A percentile compares a stretch with the other conserved stretches of the same genome.
Evolutionary conservation across 1,284 basidiomycete genomes (phyloP).

Genomic region (Cryptococcus deneoformans): DNA sequence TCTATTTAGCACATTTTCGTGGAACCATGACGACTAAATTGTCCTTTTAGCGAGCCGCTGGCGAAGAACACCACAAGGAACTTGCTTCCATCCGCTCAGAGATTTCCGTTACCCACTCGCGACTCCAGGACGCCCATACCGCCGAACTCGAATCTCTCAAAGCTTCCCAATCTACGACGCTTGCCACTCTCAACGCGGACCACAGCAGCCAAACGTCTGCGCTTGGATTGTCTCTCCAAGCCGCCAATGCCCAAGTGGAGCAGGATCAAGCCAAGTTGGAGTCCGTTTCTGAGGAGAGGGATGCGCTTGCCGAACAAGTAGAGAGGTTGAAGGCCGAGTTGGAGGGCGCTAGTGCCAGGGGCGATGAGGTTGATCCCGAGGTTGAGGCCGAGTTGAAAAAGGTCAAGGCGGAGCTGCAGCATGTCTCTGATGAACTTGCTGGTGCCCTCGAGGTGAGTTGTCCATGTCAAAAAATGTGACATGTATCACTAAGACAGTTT

Average conservation of each 20-base stretch:
- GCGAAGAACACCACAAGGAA: conserved; percentile 17
- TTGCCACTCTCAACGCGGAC: conserved; percentile 13
- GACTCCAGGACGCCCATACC: conserved; percentile 18
- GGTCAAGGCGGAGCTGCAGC: conserved; percentile 24
- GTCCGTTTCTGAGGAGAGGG: conserved; percentile 7
- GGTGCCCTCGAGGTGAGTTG: conserved; percentile 32
- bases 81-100: conserved; percentile 21
- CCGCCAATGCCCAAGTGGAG: conserved; percentile 7
- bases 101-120: conserved; percentile 16
- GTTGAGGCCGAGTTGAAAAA: conserved; percentile 17
- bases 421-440: conserved; percentile 33
- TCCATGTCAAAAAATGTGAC: neutral
- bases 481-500: neutral
- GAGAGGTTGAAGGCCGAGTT: conserved; percentile 4
- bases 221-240: conserved; percentile 5
- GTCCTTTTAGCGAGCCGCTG: conserved; percentile 12
- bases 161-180: conserved; percentile 19
- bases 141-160: conserved; percentile 25
- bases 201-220: conserved; percentile 7
- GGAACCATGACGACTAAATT: neutral
- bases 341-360: conserved; percentile 2
- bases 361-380: conserved; percentile 4
- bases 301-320: conserved; percentile 10
- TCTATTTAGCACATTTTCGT: neutral
- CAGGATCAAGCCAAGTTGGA: conserved; percentile 7